Base-by-base conservation (phyloP, 2,329 filamentous ascomycete genomes). In the Scleromitrula shiraiana region DNA sequence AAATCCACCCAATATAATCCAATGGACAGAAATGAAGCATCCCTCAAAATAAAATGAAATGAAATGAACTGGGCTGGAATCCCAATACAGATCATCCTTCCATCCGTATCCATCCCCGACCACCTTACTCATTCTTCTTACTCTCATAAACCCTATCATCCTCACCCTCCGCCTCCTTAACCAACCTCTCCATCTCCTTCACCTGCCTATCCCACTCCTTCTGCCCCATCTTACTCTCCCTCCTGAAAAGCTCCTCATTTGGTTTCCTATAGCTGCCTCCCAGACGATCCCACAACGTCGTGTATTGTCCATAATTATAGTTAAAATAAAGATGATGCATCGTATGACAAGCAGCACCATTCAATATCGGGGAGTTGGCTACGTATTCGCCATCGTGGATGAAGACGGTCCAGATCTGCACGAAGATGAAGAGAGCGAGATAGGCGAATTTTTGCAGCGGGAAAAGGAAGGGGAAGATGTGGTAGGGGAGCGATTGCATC, bases 301-400 rank as follows among this genome's bases (percentile, higher is more conserved):
- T 93, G 71, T 90, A 96, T 67, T 96, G 90, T 50, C 90, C 90
- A 62, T 95, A 96, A 71, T 95, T 96, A 75, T 86, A 88, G 70
- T 86, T 85, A 73, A 87, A 87, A 68, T 87, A 86, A 32, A 89
- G 68, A 65, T 96, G 91, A 68, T 97, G 91, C 76, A 90, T 80
- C 19, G 85, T 88, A 67, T 96, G 91, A 74, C 91, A 96, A 23
- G 91, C 91, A 10, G 91, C 89, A 43, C 91, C 91, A 65, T 97
- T 97, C 69, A 96, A 81, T 58, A 96, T 67, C n/a, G 88, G 85
- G 61, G 84, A 88, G 69, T 96, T 86, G 62, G 88, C 84, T 14
- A 94, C 79, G 65, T 95, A 96, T 70, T 97, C 91, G 61, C 91
- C 91, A 61, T 97, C 91, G 67, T 97, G 82, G 62, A 97, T 96